A percentile compares a stretch with the other conserved stretches of the same genome.
These are phyloP conservation scores for Anthoceros angustus DNA, from an alignment of 225 moss, liverwort and hornwort genomes.

Conservation along the genomic window DNA sequence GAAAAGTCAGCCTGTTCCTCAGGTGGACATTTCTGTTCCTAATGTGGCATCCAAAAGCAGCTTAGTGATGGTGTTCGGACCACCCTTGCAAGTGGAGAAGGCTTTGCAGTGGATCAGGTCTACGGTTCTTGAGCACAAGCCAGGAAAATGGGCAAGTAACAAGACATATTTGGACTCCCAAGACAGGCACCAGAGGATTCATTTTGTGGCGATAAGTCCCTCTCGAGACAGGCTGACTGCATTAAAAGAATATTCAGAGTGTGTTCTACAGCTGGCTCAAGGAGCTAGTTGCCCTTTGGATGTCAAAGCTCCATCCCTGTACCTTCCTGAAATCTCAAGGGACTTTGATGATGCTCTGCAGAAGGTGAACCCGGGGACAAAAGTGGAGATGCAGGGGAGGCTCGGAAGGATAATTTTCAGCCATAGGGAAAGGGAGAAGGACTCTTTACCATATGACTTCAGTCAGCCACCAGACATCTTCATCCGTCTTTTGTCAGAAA, in stretches of 20 bases:
- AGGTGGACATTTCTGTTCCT: neutral
- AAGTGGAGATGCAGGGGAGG: slow-evolving; percentile 13
- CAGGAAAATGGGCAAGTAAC: neutral
- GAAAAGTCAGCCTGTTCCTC: neutral
- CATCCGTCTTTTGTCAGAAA: neutral
- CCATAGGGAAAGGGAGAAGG: neutral
- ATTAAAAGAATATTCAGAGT: neutral
- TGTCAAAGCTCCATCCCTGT: neutral
- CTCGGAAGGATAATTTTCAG: slow-evolving; percentile 14
- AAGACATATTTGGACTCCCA: slow-evolving; percentile 9
- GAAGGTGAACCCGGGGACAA: neutral
- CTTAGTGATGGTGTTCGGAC: slow-evolving; percentile 9
- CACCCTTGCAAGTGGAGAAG: slow-evolving; percentile 6
- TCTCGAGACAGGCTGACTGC: neutral
- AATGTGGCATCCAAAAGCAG: neutral
- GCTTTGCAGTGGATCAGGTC: slow-evolving; percentile 4
- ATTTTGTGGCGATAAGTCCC: neutral
- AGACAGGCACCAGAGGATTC: slow-evolving; percentile 7
- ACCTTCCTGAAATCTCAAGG: slow-evolving; percentile 6
- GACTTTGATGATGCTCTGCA: slow-evolving; percentile 10
- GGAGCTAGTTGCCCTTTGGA: neutral
- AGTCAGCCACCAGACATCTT: slow-evolving; percentile 6
- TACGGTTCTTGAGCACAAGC: neutral
- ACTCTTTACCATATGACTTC: slow-evolving; percentile 2
- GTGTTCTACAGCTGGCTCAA: neutral